Evolutionary conservation across 441 rosid species (phyloP), one percentile per base, ranked within the genome.

Genomic region (Populus hybrid): DNA sequence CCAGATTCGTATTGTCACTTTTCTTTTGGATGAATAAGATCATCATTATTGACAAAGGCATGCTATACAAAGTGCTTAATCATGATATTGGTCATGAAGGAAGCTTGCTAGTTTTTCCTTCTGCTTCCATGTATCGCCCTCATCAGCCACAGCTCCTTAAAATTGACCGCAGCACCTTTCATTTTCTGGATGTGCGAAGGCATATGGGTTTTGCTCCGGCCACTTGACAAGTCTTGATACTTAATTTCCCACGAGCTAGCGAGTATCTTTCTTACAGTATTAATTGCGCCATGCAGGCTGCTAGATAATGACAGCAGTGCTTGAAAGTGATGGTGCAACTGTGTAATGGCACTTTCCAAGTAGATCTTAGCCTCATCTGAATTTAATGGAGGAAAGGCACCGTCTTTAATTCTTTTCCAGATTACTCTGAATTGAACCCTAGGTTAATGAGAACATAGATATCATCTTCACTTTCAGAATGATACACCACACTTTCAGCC

Each of bases 261-360:
- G 20, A 57, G n/a, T 57, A 7, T 57, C 63, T 57, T 71, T 30
- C 20, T 73, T 28, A 10, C 18, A 7, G 18, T 72, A 26, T 50
- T 28, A 40, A 8, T 26, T 16, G 10, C 36, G 36, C 30, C 42
- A 10, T 66, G 36, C 20, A 67, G 59, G 23, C 32, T 46, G 65
- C n/a, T 65, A 38, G 72, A 70, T 71, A 63, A 28, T 30, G 76
- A 77, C 21, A 70, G 30, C 14, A 70, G 40, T 42, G 28, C 9
- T 40, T 28, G 80, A 65, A 77, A 77, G 71, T 26, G 80, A 77
- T 30, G 42, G 72, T 77, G 71, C 71, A 34, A 57, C n/a, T 57
- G 63, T 57, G 63, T 7, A 57, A 7, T 34, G 67, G n/a, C 59
- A 34, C 68, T 59, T 69, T 69, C 20, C 38, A 35, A 69, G 35